A percentile compares a stretch with the other conserved stretches of the same genome.
Evolutionary conservation across 1,139 yeast species (phyloP).

Genomic region (Sugiyamaella castrensis): DNA sequence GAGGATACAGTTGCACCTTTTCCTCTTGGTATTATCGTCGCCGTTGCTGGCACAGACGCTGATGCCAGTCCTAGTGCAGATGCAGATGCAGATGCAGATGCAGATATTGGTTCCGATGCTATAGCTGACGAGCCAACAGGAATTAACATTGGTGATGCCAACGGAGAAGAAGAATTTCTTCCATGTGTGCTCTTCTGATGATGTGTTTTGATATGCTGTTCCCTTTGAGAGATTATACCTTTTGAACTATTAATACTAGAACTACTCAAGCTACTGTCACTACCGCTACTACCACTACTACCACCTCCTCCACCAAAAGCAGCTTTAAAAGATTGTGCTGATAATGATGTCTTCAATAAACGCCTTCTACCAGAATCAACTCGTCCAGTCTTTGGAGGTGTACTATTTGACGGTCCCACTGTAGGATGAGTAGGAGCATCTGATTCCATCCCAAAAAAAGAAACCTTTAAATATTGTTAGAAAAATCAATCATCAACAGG

Average conservation of each 20-base stretch:
- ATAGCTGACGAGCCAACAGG: too few species aligned
- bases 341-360: slow-evolving; percentile 11
- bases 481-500: too few species aligned
- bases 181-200: not conserved
- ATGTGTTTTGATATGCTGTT: not conserved
- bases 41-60: not conserved
- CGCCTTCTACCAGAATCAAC: slow-evolving; percentile 8
- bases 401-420: too few species aligned
- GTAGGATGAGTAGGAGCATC: too few species aligned
- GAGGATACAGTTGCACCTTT: not conserved
- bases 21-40: not conserved
- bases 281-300: not conserved
- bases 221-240: not conserved
- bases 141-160: not conserved
- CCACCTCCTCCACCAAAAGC: slow-evolving; percentile 5
- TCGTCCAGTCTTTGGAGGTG: not conserved
- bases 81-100: too few species aligned
- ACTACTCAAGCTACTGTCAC: not conserved
- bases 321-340: slow-evolving; percentile 16
- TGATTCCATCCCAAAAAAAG: too few species aligned
- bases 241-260: not conserved
- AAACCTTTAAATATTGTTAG: too few species aligned
- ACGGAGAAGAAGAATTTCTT: not conserved
- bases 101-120: too few species aligned
- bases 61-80: not conserved